Conservation (phyloP, 2,329 filamentous ascomycete species). For the Annulohypoxylon truncatum region DNA sequence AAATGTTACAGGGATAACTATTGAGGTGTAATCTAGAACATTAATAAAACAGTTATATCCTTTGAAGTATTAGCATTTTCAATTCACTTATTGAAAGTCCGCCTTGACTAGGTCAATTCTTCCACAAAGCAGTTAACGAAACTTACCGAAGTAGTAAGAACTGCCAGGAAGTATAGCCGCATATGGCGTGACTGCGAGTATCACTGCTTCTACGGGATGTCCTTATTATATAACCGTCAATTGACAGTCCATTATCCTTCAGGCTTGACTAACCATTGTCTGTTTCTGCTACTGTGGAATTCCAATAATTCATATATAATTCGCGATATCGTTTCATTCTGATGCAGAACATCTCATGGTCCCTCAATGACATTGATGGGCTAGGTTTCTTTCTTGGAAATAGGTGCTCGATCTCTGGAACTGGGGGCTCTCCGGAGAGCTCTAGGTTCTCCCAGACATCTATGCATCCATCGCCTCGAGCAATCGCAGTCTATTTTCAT, state of each 20-base stretch:
- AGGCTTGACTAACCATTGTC: background rate
- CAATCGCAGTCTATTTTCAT: background rate
- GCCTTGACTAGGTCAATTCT: background rate
- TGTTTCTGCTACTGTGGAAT: background rate
- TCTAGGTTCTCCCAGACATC: conserved; percentile 1
- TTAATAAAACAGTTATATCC: conserved; percentile 3
- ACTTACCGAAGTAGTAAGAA: background rate
- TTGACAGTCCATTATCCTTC: no score
- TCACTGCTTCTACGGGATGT: background rate
- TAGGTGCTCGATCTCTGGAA: background rate
- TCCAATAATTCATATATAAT: background rate
- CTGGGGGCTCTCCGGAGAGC: conserved; percentile 4
- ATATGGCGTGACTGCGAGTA: background rate
- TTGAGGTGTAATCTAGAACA: conserved; percentile 3
- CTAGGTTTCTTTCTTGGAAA: background rate
- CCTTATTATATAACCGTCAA: no score
- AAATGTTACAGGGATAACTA: conserved; percentile 10
- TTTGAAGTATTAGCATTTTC: background rate
- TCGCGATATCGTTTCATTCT: conserved; percentile 2
- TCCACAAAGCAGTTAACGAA: background rate
- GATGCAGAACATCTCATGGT: background rate
- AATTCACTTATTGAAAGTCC: background rate
- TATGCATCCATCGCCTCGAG: background rate
- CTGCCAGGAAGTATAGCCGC: background rate
- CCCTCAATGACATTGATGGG: background rate